phyloP scores from a whole-genome alignment of 345 rosid species.

The Linum usitatissimum region DNA sequence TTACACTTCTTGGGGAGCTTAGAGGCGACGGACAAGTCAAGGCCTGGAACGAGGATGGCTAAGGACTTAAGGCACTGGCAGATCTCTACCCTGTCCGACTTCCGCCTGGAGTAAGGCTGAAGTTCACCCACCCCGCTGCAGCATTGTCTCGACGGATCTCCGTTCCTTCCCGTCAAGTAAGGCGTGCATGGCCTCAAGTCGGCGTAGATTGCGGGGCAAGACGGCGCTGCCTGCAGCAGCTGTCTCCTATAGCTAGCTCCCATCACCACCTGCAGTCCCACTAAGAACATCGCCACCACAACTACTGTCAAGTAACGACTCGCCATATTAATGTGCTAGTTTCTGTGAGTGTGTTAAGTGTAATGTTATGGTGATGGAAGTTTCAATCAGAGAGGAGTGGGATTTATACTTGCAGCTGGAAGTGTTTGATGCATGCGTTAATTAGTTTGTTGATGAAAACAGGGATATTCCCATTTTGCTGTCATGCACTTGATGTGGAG shows the following conservation, averaged over 20 bases:
- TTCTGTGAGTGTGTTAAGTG: too few relatives aligned
- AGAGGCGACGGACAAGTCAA: conserved; percentile 2
- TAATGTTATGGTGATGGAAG: too few relatives aligned
- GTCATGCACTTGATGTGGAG: too few relatives aligned
- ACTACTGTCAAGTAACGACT: too few relatives aligned
- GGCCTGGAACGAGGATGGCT: background rate
- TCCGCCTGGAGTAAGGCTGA: background rate
- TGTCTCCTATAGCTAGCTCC: background rate
- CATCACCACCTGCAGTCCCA: background rate
- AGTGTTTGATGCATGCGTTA: too few relatives aligned
- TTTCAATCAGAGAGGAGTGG: too few relatives aligned
- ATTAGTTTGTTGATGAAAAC: too few relatives aligned
- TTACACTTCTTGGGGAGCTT: conserved; percentile 1
- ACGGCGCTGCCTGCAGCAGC: background rate
- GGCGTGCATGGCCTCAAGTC: background rate
- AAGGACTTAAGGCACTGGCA: background rate
- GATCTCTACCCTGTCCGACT: background rate
- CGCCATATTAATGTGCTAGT: too few relatives aligned
- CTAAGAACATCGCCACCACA: too few relatives aligned
- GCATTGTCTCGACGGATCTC: background rate
- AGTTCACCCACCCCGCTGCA: background rate
- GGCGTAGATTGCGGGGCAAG: background rate
- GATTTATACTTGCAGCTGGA: too few relatives aligned
- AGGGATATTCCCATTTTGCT: too few relatives aligned
- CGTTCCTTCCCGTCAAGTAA: background rate